A percentile compares a stretch with the other conserved stretches of the same genome.
These are phyloP conservation scores for Amaranthus hypochondriacus DNA, from an alignment of 148 eudicot species.

Conservation along the genomic window DNA sequence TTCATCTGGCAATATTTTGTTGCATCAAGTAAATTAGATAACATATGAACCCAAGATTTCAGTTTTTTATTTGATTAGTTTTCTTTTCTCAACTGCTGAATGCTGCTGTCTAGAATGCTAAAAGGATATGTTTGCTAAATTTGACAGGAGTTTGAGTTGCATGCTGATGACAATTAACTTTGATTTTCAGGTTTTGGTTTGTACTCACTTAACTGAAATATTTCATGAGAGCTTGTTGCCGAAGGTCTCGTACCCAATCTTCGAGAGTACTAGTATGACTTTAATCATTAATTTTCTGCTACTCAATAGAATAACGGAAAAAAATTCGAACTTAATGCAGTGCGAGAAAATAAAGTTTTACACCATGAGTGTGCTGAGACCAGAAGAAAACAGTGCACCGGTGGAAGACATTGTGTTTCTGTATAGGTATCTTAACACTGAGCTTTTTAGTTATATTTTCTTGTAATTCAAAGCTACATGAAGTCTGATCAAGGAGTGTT, in stretches of 20 bases:
- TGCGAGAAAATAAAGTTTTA: constrained; percentile 75
- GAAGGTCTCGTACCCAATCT: constrained; percentile 41
- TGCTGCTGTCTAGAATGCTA: background rate
- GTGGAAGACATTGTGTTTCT: constrained; percentile 86
- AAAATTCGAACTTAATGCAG: constrained; percentile 28
- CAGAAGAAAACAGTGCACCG: constrained; percentile 48
- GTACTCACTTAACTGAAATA: constrained; percentile 94
- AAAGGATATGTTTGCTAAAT: background rate
- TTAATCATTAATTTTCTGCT: background rate
- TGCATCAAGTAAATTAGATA: too few species aligned
- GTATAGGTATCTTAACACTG: constrained; percentile 53
- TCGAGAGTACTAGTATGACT: background rate
- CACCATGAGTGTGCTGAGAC: constrained; percentile 92
- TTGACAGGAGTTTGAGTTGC: background rate
- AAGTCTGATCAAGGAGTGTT: background rate
- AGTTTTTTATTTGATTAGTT: background rate
- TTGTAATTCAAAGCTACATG: background rate
- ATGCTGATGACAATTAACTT: constrained; percentile 9
- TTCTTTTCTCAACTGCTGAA: background rate
- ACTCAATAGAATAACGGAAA: background rate
- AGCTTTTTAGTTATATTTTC: background rate
- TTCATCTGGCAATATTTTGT: too few species aligned
- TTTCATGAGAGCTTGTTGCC: constrained; percentile 56
- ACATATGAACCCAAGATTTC: too few species aligned
- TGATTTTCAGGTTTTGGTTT: constrained; percentile 68